Conservation (phyloP, 2,329 filamentous ascomycete genomes). For the Aureobasidium lini region DNA sequence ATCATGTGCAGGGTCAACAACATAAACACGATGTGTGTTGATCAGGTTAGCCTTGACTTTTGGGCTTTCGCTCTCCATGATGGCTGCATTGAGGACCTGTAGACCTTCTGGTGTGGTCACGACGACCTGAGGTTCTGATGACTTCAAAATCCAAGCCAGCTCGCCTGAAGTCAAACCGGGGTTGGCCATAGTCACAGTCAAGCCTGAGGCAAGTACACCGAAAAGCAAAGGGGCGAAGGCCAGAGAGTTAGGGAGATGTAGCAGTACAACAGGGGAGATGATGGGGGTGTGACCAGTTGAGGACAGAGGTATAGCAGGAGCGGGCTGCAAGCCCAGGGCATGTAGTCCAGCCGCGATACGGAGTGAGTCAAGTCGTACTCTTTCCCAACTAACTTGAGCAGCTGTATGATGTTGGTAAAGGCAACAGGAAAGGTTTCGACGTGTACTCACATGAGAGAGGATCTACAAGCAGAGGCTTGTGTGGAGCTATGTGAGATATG, state of each 20-base stretch:
- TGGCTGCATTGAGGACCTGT: constrained; percentile 5
- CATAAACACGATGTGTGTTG: neutral
- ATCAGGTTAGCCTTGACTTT: constrained; percentile 3
- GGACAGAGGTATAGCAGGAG: neutral
- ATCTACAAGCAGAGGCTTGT: constrained; percentile 12
- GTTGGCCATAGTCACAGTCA: constrained; percentile 11
- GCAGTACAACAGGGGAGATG: constrained; percentile 11
- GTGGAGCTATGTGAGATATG: constrained; percentile 1
- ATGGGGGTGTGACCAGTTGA: neutral
- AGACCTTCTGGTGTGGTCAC: constrained; percentile 10
- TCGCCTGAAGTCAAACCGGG: constrained; percentile 11
- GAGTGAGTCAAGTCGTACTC: neutral
- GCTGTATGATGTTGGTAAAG: constrained; percentile 2
- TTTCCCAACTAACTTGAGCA: constrained; percentile 11
- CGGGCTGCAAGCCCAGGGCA: neutral
- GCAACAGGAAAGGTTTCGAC: neutral
- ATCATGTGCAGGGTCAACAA: constrained; percentile 8
- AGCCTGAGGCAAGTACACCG: constrained; percentile 9
- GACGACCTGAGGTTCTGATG: neutral
- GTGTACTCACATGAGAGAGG: neutral
- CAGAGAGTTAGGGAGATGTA: constrained; percentile 11
- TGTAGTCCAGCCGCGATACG: constrained; percentile 12
- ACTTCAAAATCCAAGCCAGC: constrained; percentile 7
- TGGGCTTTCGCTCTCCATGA: neutral
- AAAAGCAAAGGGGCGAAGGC: constrained; percentile 12